Percentiles rank a stretch among this genome's conserved stretches.
Evolutionary conservation across 305 asterid genomes (phyloP).

Genomic region (Fraxinus platypoda): DNA sequence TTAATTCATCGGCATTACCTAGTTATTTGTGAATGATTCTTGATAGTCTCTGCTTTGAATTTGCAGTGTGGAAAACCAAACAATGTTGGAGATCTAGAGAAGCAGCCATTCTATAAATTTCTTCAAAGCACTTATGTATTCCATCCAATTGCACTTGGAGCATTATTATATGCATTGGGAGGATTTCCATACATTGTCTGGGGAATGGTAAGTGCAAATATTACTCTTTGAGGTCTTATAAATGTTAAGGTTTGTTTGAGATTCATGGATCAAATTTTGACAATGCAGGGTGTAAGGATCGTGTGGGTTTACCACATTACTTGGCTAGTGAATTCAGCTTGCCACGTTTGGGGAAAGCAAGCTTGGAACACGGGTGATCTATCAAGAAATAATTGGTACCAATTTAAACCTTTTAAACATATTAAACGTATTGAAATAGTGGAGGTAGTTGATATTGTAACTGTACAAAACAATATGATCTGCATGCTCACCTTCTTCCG

Average conservation of each 20-base stretch:
- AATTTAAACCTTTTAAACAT: background rate
- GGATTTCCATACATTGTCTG: slow-evolving; percentile 75
- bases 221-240: background rate
- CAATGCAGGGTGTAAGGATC: slow-evolving; percentile 63
- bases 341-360: slow-evolving; percentile 85
- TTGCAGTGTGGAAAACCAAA: slow-evolving; percentile 61
- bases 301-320: slow-evolving; percentile 82
- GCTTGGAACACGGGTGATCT: slow-evolving; percentile 72
- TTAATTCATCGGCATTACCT: no score
- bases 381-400: slow-evolving; percentile 70
- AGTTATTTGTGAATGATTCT: background rate
- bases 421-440: background rate
- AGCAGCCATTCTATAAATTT: slow-evolving; percentile 62
- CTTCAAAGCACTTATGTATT: slow-evolving; percentile 43
- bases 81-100: slow-evolving; percentile 75
- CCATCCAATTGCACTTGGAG: slow-evolving; percentile 63
- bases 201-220: slow-evolving; percentile 61
- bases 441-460: background rate
- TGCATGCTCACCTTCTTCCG: no score
- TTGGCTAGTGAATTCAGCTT: slow-evolving; percentile 80
- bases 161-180: slow-evolving; percentile 59
- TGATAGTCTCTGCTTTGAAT: background rate
- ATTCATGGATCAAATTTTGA: background rate
- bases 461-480: no score
- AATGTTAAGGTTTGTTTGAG: background rate